These are phyloP conservation scores for Cutaneotrichosporon sp. DNA, from an alignment of 1,284 basidiomycete genomes.

Conservation along the genomic window DNA sequence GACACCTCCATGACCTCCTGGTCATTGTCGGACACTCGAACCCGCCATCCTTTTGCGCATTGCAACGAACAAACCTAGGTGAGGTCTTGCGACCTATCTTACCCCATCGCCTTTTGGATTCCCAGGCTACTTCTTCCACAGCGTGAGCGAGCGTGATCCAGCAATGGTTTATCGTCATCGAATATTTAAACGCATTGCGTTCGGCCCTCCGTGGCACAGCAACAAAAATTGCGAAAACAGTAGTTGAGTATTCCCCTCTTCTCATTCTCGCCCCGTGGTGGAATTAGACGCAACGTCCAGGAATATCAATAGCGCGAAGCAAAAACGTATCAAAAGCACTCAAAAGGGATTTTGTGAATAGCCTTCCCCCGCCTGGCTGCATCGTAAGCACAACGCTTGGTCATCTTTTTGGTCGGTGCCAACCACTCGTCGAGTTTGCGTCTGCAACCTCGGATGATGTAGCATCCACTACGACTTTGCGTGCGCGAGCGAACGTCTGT, in stretches of 20 bases:
- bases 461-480: conserved; percentile 6
- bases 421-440: conserved; percentile 11
- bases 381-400: conserved; percentile 21
- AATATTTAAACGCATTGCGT: neutral
- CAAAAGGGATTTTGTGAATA: conserved; percentile 3
- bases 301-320: neutral
- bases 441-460: conserved; percentile 15
- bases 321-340: no score
- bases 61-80: conserved; percentile 3
- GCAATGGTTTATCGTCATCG: neutral
- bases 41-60: neutral
- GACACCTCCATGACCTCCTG: conserved; percentile 4
- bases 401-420: conserved; percentile 1
- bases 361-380: conserved; percentile 29
- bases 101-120: neutral
- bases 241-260: conserved; percentile 3
- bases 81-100: conserved; percentile 1
- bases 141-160: neutral
- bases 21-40: conserved; percentile 10
- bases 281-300: neutral
- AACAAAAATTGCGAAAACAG: neutral
- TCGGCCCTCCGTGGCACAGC: neutral
- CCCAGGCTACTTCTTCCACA: conserved; percentile 5
- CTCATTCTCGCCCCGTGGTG: neutral
- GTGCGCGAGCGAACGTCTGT: conserved; percentile 19